Evolutionary conservation across 305 asterid species (phyloP), one percentile per base, ranked within the genome.

Genomic region (Fraxinus ornus): DNA sequence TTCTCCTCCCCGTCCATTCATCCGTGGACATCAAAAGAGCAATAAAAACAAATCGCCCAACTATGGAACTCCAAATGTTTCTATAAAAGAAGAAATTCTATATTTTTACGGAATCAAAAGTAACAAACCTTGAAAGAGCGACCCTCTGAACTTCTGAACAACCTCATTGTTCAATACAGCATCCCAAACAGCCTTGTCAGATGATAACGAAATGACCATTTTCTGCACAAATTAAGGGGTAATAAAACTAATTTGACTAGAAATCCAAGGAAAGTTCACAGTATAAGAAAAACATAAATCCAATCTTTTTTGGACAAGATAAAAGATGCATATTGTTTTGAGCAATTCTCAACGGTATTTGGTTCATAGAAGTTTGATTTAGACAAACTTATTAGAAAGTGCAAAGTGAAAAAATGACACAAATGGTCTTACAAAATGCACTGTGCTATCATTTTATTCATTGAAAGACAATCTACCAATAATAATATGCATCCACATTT

Each of bases 181-280:
- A 64, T 93, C 94, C 98, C 97, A 94, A 66, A 94, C 92, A 0
- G 98, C 93, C 81, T 83, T 84, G 83, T 94, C 97, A 9, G 98
- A 92, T 22, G 98, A 93, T 28, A 93, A 28, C 4, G 98, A 91
- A 19, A 88, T 7, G 4, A 93, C 97, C 95, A 94, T 92, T 87
- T 86, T 90, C 98, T 91, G 71, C 78, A 70, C 41, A 37, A 9
- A 79, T 44, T 49, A 60, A 21, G 74, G 17, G 55, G 26, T 30
- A 47, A 37, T 13, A 55, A 77, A 47, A 47, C 37, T 66, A 49
- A 70, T 74, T 47, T 49, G 21, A 6, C 28, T 10, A 57, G 68
- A n/a, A 57, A 6, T 57, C 4, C 1, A 57, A 57, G 68, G 26
- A n/a, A 21, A n/a, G 10, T 7, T n/a, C 68, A n/a, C 13, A 2